Evolutionary conservation across 2,329 filamentous ascomycete genomes (phyloP).

Genomic region (Dothidotthia symphoricarpi): DNA sequence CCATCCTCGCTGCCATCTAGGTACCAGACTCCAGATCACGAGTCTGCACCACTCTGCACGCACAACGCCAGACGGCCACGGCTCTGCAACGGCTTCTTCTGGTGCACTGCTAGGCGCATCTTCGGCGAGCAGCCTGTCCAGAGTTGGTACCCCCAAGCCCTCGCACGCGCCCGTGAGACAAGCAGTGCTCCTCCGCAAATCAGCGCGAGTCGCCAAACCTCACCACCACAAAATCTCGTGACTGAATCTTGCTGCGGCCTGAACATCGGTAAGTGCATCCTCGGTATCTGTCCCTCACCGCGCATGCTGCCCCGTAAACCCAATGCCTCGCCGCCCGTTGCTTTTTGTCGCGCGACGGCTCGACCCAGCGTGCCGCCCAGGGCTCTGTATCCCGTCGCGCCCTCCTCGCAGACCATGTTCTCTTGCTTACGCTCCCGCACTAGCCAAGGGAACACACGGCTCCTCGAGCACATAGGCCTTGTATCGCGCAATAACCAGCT

Average conservation of each 20-base stretch:
- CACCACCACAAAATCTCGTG: constrained; percentile 38
- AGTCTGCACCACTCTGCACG: constrained; percentile 29
- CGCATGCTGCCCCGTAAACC: not conserved
- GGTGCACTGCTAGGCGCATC: constrained; percentile 16
- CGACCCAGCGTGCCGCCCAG: constrained; percentile 4
- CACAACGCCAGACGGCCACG: constrained; percentile 15
- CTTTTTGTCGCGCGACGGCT: not conserved
- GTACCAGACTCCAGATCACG: constrained; percentile 21
- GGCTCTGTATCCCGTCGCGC: constrained; percentile 11
- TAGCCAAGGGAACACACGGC: constrained; percentile 25
- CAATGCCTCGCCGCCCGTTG: constrained; percentile 2
- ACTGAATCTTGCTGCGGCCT: constrained; percentile 34
- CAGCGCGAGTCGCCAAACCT: constrained; percentile 25
- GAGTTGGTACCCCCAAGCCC: constrained; percentile 6
- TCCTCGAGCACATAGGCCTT: constrained; percentile 18
- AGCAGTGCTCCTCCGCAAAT: constrained; percentile 19
- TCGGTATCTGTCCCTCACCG: constrained; percentile 11
- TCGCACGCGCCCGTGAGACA: constrained; percentile 20
- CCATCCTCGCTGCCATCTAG: constrained; percentile 7
- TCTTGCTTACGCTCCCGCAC: constrained; percentile 25
- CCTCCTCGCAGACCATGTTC: constrained; percentile 11
- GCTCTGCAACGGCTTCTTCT: too few relatives aligned
- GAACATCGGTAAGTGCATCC: constrained; percentile 36
- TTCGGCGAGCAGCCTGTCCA: constrained; percentile 16
- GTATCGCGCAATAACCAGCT: constrained; percentile 23